Evolutionary conservation across 2,329 filamentous ascomycete genomes (phyloP).

Genomic region (Ophidiomyces ophidiicola): DNA sequence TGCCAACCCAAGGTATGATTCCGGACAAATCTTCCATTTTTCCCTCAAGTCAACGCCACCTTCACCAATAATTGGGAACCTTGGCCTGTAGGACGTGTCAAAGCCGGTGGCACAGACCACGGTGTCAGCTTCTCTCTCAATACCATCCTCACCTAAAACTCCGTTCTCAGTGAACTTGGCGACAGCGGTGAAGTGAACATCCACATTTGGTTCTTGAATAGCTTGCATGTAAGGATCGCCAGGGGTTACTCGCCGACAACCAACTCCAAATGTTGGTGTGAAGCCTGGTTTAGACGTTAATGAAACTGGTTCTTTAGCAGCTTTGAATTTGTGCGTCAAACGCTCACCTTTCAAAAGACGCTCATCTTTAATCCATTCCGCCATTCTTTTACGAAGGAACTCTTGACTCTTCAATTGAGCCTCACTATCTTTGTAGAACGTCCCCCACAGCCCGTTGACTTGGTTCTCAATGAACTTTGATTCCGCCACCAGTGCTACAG

Average conservation of each 20-base stretch:
- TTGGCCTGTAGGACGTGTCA: constrained; percentile 21
- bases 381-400: constrained; percentile 35
- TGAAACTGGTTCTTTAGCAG: neutral
- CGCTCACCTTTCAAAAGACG: constrained; percentile 34
- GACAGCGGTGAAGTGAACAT: constrained; percentile 24
- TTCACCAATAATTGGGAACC: constrained; percentile 20
- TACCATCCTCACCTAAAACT: constrained; percentile 17
- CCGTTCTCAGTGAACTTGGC: constrained; percentile 23
- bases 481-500: constrained; percentile 28
- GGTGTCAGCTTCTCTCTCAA: constrained; percentile 19
- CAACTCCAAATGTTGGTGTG: constrained; percentile 22
- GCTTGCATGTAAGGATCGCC: constrained; percentile 43
- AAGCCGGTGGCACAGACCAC: constrained; percentile 28
- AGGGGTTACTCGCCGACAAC: constrained; percentile 40
- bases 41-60: constrained; percentile 20
- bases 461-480: constrained; percentile 38
- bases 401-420: constrained; percentile 31
- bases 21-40: constrained; percentile 18
- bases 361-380: constrained; percentile 41
- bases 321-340: neutral
- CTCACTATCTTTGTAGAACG: constrained; percentile 35
- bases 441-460: constrained; percentile 38
- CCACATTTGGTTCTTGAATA: constrained; percentile 30
- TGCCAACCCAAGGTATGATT: constrained; percentile 18
- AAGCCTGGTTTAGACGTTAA: constrained; percentile 6